phyloP scores from a whole-genome alignment of 805 yeast genomes.

The Ogataea nakhonphanomensis region DNA sequence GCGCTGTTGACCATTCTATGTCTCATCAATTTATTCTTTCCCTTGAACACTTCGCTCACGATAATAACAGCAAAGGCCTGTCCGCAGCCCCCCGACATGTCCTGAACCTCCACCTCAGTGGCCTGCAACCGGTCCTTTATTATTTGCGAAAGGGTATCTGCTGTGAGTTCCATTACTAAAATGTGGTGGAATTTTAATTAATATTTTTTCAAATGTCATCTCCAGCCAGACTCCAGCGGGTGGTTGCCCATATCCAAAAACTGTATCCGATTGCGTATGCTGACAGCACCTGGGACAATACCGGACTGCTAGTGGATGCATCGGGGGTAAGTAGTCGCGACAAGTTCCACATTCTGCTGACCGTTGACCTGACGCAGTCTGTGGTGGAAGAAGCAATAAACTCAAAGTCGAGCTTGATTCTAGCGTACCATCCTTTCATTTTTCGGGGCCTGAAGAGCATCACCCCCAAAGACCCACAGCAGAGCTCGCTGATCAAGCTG shows the following conservation, averaged over 20 bases:
- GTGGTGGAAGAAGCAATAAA: conserved; percentile 85
- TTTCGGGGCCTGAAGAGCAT: conserved; percentile 82
- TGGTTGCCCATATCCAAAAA: conserved; percentile 56
- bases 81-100: conserved; percentile 92
- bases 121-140: conserved; percentile 61
- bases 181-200: background rate
- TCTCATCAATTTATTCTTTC: conserved; percentile 81
- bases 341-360: conserved; percentile 48
- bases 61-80: conserved; percentile 94
- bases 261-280: conserved; percentile 81
- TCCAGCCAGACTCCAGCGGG: conserved; percentile 36
- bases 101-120: conserved; percentile 65
- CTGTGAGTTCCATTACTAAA: conserved; percentile 24
- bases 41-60: conserved; percentile 65
- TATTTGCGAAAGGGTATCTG: conserved; percentile 41
- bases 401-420: conserved; percentile 49
- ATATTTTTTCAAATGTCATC: conserved; percentile 8
- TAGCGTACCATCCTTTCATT: conserved; percentile 94
- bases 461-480: conserved; percentile 69
- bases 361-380: conserved; percentile 78
- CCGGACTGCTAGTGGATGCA: conserved; percentile 83
- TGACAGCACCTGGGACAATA: conserved; percentile 91
- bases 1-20: conserved; percentile 81
- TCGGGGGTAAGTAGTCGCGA: conserved; percentile 16
- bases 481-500: conserved; percentile 65